Evolutionary conservation across 441 rosid species (phyloP), one percentile per base, ranked within the genome.

Genomic region (Populus trichocarpa): DNA sequence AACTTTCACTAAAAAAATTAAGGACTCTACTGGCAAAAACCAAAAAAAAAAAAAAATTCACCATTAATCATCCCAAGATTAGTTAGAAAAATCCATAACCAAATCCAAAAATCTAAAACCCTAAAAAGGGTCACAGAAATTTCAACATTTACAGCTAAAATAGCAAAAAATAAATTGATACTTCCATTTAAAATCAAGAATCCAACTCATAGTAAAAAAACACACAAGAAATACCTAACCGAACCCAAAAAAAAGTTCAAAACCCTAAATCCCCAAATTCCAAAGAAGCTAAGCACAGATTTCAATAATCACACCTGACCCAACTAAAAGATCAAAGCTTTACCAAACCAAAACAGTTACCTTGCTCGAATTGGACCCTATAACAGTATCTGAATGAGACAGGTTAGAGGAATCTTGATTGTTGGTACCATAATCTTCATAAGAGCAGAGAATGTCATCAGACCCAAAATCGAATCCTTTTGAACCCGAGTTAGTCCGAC

Each of bases 371-470:
- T 79, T 82, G 78, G 88, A 64, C 13, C 72, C 82, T 71, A 74
- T 75, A 4, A 81, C 83, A 68, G 91, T 86, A 80, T 95, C 97
- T 68, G 92, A 85, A 77, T 82, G 89, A 77, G 70, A 61, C 8
- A 93, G 98, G 53, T 92, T 92, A 59, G 96, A 74, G 2, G 92
- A 76, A 71, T 95, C 97, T 83, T 89, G 96, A 46, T 46, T 46
- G 78, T 87, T 87, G 82, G 87, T 89, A 70, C 82, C 80, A 83
- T 81, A 92, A 77, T 92, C 97, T 42, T 93, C 93, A 82, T 92
- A 95, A 16, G 99, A 91, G 89, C 94, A 93, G 81, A 95, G 98
- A 79, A 95, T 95, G 77, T 95, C 99, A 86, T 93, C 97, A 75
- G 99, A 83, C 8, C 86, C 95, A 46, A 95, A 95, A 90, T 93